Conservation (phyloP, 495 filamentous ascomycete genomes). For the Parathielavia appendiculata region DNA sequence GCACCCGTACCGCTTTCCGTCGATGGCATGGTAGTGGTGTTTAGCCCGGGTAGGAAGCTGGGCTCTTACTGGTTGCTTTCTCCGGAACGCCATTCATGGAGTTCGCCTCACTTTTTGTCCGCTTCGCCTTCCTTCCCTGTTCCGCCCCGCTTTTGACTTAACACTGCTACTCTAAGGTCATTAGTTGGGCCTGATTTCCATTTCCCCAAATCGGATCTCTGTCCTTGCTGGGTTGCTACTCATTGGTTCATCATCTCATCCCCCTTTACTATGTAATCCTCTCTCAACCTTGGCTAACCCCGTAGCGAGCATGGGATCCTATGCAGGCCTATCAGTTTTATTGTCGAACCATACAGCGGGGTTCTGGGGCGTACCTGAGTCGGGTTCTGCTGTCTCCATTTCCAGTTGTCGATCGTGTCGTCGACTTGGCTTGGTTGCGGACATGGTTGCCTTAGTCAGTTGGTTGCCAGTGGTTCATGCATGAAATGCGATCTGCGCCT, state of each 20-base stretch:
- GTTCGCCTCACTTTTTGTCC: constrained; percentile 33
- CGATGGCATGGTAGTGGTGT: constrained; percentile 19
- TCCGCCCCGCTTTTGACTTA: not conserved
- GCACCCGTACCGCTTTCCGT: not conserved
- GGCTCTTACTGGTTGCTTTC: constrained; percentile 21
- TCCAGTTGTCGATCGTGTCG: not conserved
- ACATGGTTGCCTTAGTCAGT: not conserved
- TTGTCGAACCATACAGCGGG: too few relatives aligned
- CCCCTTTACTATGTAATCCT: not conserved
- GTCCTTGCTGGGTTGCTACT: not conserved
- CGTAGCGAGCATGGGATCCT: not conserved
- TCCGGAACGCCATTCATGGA: not conserved
- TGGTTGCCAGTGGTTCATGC: constrained; percentile 2
- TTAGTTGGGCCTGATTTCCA: not conserved
- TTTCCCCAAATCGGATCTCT: not conserved
- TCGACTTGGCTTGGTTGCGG: not conserved
- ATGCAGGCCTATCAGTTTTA: constrained; percentile 30
- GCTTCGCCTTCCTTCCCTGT: constrained; percentile 9
- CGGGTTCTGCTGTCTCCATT: not conserved
- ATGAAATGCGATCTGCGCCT: constrained; percentile 15
- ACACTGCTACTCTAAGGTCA: not conserved
- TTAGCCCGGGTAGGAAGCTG: constrained; percentile 1
- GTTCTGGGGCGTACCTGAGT: too few relatives aligned
- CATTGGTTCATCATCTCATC: not conserved
- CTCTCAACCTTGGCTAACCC: not conserved